Conservation (phyloP, 1,139 yeast genomes). For the Wickerhamomyces sp. region DNA sequence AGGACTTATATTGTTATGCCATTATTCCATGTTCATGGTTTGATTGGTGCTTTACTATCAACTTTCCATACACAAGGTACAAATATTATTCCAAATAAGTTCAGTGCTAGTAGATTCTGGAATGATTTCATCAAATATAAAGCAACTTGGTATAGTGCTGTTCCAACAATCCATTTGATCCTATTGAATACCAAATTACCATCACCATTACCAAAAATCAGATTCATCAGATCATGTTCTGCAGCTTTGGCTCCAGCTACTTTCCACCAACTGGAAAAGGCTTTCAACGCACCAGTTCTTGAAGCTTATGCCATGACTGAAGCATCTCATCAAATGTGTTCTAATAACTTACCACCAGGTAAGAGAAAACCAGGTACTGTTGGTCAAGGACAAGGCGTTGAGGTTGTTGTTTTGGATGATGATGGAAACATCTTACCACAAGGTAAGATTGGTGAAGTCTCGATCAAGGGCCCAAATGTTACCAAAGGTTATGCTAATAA, state of each 20-base stretch:
- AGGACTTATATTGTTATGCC: conserved; percentile 66
- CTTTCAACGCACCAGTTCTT: conserved; percentile 57
- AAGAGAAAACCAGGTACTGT: conserved; percentile 63
- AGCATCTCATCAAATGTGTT: conserved; percentile 68
- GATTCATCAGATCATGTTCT: conserved; percentile 67
- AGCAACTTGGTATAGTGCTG: conserved; percentile 70
- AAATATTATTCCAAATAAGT: conserved; percentile 50
- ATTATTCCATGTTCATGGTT: conserved; percentile 67
- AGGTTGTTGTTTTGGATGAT: conserved; percentile 49
- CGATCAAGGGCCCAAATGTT: conserved; percentile 58
- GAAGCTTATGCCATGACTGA: conserved; percentile 82
- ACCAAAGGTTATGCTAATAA: conserved; percentile 69
- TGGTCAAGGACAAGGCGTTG: conserved; percentile 66
- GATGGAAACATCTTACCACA: conserved; percentile 39
- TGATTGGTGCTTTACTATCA: conserved; percentile 56
- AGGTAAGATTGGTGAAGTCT: conserved; percentile 60
- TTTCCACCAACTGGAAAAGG: conserved; percentile 47
- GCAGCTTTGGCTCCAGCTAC: conserved; percentile 62
- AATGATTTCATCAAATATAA: conserved; percentile 40
- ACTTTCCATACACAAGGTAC: conserved; percentile 58
- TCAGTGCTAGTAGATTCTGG: conserved; percentile 59
- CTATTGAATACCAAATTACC: conserved; percentile 49
- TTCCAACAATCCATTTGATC: conserved; percentile 67
- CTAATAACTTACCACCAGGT: conserved; percentile 61
- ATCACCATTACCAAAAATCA: conserved; percentile 41